These are phyloP conservation scores for Candida germanica DNA, from an alignment of 805 yeast genomes.

Conservation along the genomic window DNA sequence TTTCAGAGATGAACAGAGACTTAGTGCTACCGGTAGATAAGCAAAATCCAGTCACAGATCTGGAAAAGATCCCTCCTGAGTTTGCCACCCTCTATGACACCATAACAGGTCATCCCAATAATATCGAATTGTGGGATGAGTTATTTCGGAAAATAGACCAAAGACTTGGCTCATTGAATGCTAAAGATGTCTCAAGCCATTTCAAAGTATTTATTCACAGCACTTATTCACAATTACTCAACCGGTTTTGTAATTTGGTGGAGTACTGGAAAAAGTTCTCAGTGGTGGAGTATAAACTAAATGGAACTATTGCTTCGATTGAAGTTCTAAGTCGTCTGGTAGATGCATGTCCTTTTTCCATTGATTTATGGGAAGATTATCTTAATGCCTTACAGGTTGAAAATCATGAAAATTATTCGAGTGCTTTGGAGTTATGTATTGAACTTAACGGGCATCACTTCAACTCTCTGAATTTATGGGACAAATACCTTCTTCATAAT, in stretches of 20 bases:
- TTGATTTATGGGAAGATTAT: slow-evolving; percentile 72
- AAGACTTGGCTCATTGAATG: slow-evolving; percentile 16
- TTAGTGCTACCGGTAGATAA: slow-evolving; percentile 2
- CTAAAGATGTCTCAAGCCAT: slow-evolving; percentile 12
- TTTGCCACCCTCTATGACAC: slow-evolving; percentile 6
- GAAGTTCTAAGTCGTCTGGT: slow-evolving; percentile 44
- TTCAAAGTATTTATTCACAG: slow-evolving; percentile 17
- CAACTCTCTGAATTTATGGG: slow-evolving; percentile 81
- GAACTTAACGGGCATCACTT: slow-evolving; percentile 64
- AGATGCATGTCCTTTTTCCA: slow-evolving; percentile 49
- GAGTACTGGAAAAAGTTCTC: slow-evolving; percentile 64
- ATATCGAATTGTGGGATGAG: slow-evolving; percentile 39
- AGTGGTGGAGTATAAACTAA: slow-evolving; percentile 52
- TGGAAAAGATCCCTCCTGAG: too few species aligned
- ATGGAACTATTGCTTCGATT: slow-evolving; percentile 53
- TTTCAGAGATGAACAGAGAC: background rate
- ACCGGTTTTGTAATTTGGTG: slow-evolving; percentile 55
- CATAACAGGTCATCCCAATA: slow-evolving; percentile 20
- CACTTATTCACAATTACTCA: slow-evolving; percentile 35
- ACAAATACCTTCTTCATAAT: slow-evolving; percentile 47
- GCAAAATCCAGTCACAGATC: background rate
- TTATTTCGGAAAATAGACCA: slow-evolving; percentile 30
- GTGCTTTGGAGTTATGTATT: slow-evolving; percentile 13
- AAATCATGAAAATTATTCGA: slow-evolving; percentile 13
- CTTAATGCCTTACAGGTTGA: slow-evolving; percentile 46